Percentiles rank a stretch among this genome's conserved stretches.
phyloP scores from a whole-genome alignment of 805 yeast species.

The Candida germanica region DNA sequence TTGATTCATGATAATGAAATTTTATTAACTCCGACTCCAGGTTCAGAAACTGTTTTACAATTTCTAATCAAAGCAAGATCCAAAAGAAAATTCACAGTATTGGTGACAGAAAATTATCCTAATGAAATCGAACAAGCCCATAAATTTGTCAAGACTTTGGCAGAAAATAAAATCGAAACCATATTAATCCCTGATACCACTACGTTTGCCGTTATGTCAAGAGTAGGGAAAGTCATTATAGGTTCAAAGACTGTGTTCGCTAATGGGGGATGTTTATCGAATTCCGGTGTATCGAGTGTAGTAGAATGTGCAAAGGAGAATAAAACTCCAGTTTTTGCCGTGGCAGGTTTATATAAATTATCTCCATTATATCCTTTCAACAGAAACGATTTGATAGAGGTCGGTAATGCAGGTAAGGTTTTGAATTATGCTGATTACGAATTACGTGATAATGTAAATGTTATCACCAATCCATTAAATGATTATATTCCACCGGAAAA shows the following conservation, averaged over 20 bases:
- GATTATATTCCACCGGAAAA: conserved; percentile 94
- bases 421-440: conserved; percentile 69
- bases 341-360: conserved; percentile 89
- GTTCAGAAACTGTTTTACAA: conserved; percentile 81
- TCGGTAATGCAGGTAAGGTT: conserved; percentile 90
- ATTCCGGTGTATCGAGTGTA: conserved; percentile 87
- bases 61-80: conserved; percentile 82
- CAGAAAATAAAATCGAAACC: conserved; percentile 84
- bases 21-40: conserved; percentile 90
- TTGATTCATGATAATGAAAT: conserved; percentile 90
- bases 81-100: conserved; percentile 87
- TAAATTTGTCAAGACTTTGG: conserved; percentile 70
- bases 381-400: conserved; percentile 78
- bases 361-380: conserved; percentile 92
- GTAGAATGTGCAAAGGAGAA: conserved; percentile 95
- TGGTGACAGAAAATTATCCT: conserved; percentile 90
- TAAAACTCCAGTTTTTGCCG: conserved; percentile 93
- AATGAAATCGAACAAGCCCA: conserved; percentile 79
- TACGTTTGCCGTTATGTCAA: conserved; percentile 91
- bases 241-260: conserved; percentile 93
- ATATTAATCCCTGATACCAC: conserved; percentile 91
- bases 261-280: conserved; percentile 90
- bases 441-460: conserved; percentile 69
- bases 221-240: conserved; percentile 93
- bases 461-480: conserved; percentile 76